Base-by-base conservation (phyloP, 805 yeast species). In the Kuraishia cidri region DNA sequence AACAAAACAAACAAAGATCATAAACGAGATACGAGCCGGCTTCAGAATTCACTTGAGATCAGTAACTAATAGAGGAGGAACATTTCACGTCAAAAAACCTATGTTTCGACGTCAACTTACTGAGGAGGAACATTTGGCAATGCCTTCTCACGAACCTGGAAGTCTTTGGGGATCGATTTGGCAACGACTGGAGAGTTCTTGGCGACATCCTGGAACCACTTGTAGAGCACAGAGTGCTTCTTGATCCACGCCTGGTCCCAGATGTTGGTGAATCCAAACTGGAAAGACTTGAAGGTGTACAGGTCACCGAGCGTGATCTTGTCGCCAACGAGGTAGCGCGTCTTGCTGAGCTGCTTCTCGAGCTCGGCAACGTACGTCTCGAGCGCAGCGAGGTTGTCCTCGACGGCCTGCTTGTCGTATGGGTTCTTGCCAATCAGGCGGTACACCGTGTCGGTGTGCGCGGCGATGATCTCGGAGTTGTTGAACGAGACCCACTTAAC, bases 401-500 rank as follows among this genome's bases (percentile, higher is more conserved):
- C 60, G 30, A 55, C 50, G 19, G 40, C 50, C 62, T 77, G 79
- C 74, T 82, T 81, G 79, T 82, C 78, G 79, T 74, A 85, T 42
- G 92, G 88, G 34, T 42, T 54, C 33, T 52, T 58, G 48, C 95
- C 95, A 30, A 59, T 49, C 35, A 81, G 52, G 45, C 86, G 81
- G 38, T 55, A 54, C 60, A 84, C 72, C 43, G 73, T 72, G 24
- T 43, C 47, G 37, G 70, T 69, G 33, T 67, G 46, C 36, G 58
- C 48, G 29, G 62, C 48, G 43, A 79, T 53, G 37, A 81, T 46
- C 47, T 88, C 95, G 46, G 71, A 48, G 67, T 79, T 83, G 56
- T 76, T 66, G 45, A 82, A 62, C 3, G 95, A 83, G 56, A 78
- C 48, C 94, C 94, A 87, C 61, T 66, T 76, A 45, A 87, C 55